These are phyloP conservation scores for Psilocybe tampanensis DNA, from an alignment of 768 basidiomycete species.

Conservation along the genomic window DNA sequence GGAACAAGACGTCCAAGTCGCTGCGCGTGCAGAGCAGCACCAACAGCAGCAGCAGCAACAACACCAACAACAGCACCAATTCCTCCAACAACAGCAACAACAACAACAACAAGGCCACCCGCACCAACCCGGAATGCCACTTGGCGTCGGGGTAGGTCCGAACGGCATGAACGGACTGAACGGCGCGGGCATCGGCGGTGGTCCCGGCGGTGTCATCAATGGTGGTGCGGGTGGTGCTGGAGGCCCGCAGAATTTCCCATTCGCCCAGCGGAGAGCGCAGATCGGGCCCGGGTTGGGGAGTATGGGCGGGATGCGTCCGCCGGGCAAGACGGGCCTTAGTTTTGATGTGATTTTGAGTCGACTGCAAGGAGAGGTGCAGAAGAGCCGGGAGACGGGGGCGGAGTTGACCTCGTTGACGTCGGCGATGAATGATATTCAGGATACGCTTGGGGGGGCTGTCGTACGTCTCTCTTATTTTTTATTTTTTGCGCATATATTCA, in stretches of 20 bases:
- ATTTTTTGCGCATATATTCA: neutral
- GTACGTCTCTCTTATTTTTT: constrained; percentile 51
- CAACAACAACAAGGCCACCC: constrained; percentile 14
- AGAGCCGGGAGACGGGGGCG: constrained; percentile 89
- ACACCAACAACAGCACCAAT: constrained; percentile 24
- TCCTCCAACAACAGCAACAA: constrained; percentile 16
- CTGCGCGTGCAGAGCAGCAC: constrained; percentile 70
- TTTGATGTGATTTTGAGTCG: constrained; percentile 92
- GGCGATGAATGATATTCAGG: constrained; percentile 89
- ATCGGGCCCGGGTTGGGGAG: constrained; percentile 61
- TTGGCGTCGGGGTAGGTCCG: no score
- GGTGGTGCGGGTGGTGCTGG: neutral
- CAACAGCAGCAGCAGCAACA: constrained; percentile 47
- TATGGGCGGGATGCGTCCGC: constrained; percentile 75
- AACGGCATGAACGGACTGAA: no score
- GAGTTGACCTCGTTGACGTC: constrained; percentile 79
- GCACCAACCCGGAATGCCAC: neutral
- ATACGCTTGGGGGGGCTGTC: constrained; percentile 82
- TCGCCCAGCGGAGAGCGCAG: constrained; percentile 53
- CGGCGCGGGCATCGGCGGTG: neutral
- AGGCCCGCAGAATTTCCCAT: constrained; percentile 15
- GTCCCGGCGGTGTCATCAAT: neutral
- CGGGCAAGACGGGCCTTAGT: constrained; percentile 83
- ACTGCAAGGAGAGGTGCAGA: constrained; percentile 92
- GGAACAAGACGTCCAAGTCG: constrained; percentile 81